Conservation (phyloP, 345 rosid species). For the Boechera divaricarpa region DNA sequence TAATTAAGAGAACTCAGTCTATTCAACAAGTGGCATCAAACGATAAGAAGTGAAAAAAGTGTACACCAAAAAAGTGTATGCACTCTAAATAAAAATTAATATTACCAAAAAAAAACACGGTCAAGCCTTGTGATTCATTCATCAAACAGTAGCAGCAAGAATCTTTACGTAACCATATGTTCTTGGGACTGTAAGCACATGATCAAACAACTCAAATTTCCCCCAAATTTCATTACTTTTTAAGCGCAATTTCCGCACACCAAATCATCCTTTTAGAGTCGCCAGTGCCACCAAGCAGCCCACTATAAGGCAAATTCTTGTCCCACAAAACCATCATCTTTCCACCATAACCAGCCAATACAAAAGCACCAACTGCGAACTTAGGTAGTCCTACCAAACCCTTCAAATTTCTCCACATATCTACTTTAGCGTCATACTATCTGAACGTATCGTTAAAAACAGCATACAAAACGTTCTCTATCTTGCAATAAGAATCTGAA, state of each 20-base stretch:
- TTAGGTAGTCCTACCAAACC: neutral
- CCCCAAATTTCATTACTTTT: neutral
- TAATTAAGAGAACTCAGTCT: neutral
- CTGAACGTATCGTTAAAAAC: neutral
- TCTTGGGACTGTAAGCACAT: neutral
- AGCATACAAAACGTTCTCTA: neutral
- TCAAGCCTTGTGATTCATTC: too few relatives aligned
- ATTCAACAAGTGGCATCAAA: neutral
- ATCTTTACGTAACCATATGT: neutral
- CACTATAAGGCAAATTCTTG: neutral
- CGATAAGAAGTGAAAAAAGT: neutral
- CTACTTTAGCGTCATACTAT: neutral
- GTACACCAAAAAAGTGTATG: neutral
- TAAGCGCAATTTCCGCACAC: neutral
- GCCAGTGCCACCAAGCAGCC: neutral
- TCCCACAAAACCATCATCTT: neutral
- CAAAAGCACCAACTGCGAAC: neutral
- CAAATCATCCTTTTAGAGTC: neutral
- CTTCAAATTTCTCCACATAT: neutral
- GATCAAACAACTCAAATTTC: neutral
- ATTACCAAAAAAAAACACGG: too few relatives aligned
- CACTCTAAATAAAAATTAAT: too few relatives aligned
- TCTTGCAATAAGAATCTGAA: neutral
- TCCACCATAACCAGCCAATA: neutral
- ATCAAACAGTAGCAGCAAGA: neutral